Evolutionary conservation across 2,329 filamentous ascomycete genomes (phyloP), one percentile per base, ranked within the genome.

Genomic region (Aspergillus texensis): DNA sequence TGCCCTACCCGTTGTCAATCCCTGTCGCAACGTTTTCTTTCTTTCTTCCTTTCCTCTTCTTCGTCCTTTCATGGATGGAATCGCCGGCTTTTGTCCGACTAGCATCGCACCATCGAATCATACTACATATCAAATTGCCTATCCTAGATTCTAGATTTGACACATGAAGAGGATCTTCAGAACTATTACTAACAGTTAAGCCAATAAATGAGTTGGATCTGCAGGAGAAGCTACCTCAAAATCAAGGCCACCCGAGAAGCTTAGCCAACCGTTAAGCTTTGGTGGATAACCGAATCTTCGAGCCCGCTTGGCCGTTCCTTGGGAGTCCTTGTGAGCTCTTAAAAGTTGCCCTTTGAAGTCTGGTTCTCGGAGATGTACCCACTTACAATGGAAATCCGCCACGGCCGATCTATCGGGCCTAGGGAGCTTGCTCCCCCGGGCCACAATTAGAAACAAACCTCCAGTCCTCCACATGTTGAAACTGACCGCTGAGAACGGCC

Each of bases 1-100:
- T 58, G 56, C 56, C 41, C 57, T 58, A 52, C 34, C 61, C 56
- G 61, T 39, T 56, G 61, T 43, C 24, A 55, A 60, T 60, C 50
- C 28, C 19, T 16, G 58, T 43, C 58, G 48, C 55, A 26, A 6
- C 34, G 34, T 36, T 16, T 6, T 36, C 46, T 30, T 30, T 50
- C 26, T 16, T 19, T 50, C 8, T 28, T 28, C 8, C n/a, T 28
- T 1, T 28, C 26, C 26, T 30, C 21, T 28, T 30, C 24, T 11
- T 16, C 24, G 8, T 30, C 46, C 14, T 30, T 50, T 50, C 46
- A 54, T 54, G 36, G 28, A 54, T 10, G 32, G 32, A 54, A 24
- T 24, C 12, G 21, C 12, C 11, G 52, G 30, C 6, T 34, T 54
- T 54, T 21, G 14, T 36, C 32, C 52, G 52, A 54, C 19, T n/a